Conservation (phyloP, 495 filamentous ascomycete species). For the Thermothielavioides terrestris region DNA sequence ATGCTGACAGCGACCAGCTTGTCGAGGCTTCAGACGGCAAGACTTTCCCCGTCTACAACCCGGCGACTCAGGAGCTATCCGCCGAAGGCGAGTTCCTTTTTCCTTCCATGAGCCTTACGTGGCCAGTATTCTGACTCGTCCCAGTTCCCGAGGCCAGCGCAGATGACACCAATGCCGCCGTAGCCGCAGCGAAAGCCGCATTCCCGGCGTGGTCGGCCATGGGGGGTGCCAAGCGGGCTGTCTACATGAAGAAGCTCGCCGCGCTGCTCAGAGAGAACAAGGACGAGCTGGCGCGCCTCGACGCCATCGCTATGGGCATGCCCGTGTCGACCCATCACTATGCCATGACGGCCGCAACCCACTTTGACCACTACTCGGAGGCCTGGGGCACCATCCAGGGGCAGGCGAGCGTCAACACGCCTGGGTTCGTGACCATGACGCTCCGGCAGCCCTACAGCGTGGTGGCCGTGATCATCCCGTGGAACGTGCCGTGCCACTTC, state of each 20-base stretch:
- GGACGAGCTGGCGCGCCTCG: slow-evolving; percentile 45
- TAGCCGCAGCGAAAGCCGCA: slow-evolving; percentile 50
- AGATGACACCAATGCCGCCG: slow-evolving; percentile 49
- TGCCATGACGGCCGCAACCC: slow-evolving; percentile 7
- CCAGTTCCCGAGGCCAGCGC: slow-evolving; percentile 26
- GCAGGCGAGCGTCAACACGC: slow-evolving; percentile 73
- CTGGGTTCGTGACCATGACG: slow-evolving; percentile 79
- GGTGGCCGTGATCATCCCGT: slow-evolving; percentile 84
- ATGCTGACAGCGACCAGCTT: slow-evolving; percentile 19
- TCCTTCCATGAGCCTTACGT: too few relatives aligned
- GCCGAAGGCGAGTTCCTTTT: slow-evolving; percentile 12
- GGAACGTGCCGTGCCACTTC: slow-evolving; percentile 82
- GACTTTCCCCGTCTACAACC: slow-evolving; percentile 22
- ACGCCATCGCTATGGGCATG: slow-evolving; percentile 45
- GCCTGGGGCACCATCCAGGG: slow-evolving; percentile 41
- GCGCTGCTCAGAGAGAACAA: slow-evolving; percentile 38
- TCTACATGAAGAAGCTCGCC: slow-evolving; percentile 45
- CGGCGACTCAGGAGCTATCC: slow-evolving; percentile 22
- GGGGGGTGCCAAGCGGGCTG: slow-evolving; percentile 34
- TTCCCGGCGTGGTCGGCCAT: slow-evolving; percentile 50
- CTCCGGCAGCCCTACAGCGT: slow-evolving; percentile 84
- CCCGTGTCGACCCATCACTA: slow-evolving; percentile 35
- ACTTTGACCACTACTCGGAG: slow-evolving; percentile 31
- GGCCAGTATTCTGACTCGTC: background rate
- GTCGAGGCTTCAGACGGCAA: slow-evolving; percentile 27